phyloP scores from a whole-genome alignment of 108 stramenopile species.

The Seminavis robusta region DNA sequence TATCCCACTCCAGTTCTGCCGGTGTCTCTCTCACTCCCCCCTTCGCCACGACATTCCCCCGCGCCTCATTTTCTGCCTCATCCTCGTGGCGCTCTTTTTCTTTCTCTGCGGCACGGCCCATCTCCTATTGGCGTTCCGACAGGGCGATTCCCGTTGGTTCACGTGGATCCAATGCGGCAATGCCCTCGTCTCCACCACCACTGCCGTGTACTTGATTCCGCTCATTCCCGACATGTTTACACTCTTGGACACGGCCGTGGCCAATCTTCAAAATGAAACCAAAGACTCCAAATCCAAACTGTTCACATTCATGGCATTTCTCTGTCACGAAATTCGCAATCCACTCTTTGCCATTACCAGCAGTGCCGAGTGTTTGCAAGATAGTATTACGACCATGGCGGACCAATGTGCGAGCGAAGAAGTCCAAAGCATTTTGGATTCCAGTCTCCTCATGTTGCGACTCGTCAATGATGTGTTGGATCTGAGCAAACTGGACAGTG shows the following conservation, averaged over 20 bases:
- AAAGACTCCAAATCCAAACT: slow-evolving; percentile 16
- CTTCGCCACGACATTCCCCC: no score
- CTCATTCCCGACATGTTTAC: slow-evolving; percentile 39
- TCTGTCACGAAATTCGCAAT: slow-evolving; percentile 42
- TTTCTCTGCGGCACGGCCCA: no score
- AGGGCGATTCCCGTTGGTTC: no score
- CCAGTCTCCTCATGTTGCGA: slow-evolving; percentile 23
- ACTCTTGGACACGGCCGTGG: neutral
- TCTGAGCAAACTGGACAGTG: slow-evolving; percentile 29
- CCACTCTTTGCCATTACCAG: slow-evolving; percentile 30
- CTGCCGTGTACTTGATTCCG: slow-evolving; percentile 42
- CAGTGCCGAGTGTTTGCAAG: slow-evolving; percentile 14
- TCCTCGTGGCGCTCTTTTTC: no score
- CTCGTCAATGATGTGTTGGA: slow-evolving; percentile 40
- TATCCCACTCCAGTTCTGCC: no score
- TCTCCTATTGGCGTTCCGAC: no score
- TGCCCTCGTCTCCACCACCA: slow-evolving; percentile 35
- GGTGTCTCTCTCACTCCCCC: no score
- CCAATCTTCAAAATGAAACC: slow-evolving; percentile 7
- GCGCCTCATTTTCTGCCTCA: no score
- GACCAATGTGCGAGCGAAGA: no score
- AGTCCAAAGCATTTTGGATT: slow-evolving; percentile 11
- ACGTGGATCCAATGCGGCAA: no score
- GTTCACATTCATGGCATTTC: slow-evolving; percentile 36
- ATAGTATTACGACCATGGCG: no score